Evolutionary conservation across 208 protist genomes (phyloP).

Genomic region (Leishmania gerbilli): DNA sequence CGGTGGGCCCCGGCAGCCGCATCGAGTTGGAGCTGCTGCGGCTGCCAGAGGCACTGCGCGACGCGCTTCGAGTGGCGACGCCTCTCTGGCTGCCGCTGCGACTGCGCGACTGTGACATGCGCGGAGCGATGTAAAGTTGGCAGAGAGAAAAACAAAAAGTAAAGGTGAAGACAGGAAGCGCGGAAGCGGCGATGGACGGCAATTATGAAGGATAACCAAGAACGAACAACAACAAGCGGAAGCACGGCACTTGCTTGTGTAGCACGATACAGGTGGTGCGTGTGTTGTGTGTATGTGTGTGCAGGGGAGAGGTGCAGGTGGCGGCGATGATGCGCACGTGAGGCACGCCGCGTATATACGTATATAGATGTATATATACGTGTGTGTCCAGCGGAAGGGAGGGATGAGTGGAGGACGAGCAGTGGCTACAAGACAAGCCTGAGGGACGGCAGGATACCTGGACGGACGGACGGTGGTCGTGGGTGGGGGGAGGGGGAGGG

Average conservation of each 20-base stretch:
- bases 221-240: background rate
- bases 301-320: too few species aligned
- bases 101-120: slow-evolving; percentile 31
- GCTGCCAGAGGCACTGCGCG: slow-evolving; percentile 2
- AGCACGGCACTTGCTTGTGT: background rate
- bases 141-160: background rate
- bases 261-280: background rate
- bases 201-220: background rate
- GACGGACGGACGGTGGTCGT: too few species aligned
- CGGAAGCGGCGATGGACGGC: background rate
- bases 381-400: background rate
- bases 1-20: slow-evolving; percentile 22
- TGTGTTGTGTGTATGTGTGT: background rate
- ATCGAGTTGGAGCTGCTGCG: slow-evolving; percentile 43
- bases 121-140: background rate
- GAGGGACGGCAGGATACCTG: background rate
- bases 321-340: too few species aligned
- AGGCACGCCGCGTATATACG: background rate
- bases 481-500: background rate
- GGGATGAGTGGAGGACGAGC: background rate
- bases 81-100: slow-evolving; percentile 24
- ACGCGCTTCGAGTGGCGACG: background rate
- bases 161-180: slow-evolving; percentile 8
- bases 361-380: background rate
- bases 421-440: background rate